A percentile compares a stretch with the other conserved stretches of the same genome.
Conservation (phyloP, 1,284 basidiomycete genomes). For the Ganoderma multipileum region DNA sequence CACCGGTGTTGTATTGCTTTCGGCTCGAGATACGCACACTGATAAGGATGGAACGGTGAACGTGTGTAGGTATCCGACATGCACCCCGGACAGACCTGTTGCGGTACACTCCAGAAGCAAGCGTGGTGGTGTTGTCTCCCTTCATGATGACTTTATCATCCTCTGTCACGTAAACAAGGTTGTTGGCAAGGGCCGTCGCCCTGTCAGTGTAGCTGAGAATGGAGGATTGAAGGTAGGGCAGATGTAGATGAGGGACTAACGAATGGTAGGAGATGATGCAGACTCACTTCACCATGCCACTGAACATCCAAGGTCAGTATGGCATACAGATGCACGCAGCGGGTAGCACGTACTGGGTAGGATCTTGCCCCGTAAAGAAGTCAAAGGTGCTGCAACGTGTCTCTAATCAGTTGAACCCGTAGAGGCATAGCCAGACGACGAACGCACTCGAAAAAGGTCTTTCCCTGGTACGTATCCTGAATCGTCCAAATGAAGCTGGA, state of each 20-base stretch:
- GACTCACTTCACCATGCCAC: constrained; percentile 68
- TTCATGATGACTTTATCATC: constrained; percentile 74
- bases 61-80: neutral
- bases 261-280: too few species aligned
- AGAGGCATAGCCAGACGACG: too few species aligned
- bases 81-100: constrained; percentile 53
- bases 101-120: constrained; percentile 58
- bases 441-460: constrained; percentile 47
- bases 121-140: constrained; percentile 67
- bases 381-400: constrained; percentile 51
- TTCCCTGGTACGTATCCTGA: constrained; percentile 42
- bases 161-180: constrained; percentile 59
- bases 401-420: constrained; percentile 12
- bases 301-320: constrained; percentile 37
- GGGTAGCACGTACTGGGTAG: constrained; percentile 60
- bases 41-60: neutral
- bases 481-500: constrained; percentile 45
- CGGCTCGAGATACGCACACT: constrained; percentile 69
- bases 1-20: constrained; percentile 63
- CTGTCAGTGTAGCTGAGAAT: constrained; percentile 57
- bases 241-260: too few species aligned
- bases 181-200: constrained; percentile 51
- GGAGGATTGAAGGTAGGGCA: neutral
- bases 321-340: constrained; percentile 3
- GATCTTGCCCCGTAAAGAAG: constrained; percentile 68